Evolutionary conservation across 2,329 filamentous ascomycete genomes (phyloP).

Genomic region (Sphaerostilbella broomeana): DNA sequence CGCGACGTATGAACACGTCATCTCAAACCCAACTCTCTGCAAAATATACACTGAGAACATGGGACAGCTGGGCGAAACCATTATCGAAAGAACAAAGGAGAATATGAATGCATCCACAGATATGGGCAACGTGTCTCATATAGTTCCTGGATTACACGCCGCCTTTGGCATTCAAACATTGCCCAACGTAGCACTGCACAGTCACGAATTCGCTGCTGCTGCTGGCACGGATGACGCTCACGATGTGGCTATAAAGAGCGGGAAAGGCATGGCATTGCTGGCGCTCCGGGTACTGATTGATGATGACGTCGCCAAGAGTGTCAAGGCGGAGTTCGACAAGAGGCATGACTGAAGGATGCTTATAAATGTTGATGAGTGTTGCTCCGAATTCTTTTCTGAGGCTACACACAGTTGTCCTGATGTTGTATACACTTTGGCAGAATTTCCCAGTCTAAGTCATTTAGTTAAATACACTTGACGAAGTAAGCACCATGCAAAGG

Average conservation of each 20-base stretch:
- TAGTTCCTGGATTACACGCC: slow-evolving; percentile 41
- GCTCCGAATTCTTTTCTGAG: no score
- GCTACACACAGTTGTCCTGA: no score
- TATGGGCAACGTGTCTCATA: slow-evolving; percentile 46
- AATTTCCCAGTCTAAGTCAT: no score
- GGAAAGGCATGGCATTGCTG: slow-evolving; percentile 38
- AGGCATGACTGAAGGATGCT: slow-evolving; percentile 2
- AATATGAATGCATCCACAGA: slow-evolving; percentile 38
- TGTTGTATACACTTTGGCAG: no score
- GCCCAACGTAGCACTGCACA: slow-evolving; percentile 31
- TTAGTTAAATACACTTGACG: no score
- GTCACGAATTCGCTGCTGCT: slow-evolving; percentile 36
- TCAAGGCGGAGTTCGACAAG: slow-evolving; percentile 17
- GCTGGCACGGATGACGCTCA: slow-evolving; percentile 36
- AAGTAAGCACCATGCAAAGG: no score
- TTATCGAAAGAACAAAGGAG: slow-evolving; percentile 30
- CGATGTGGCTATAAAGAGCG: slow-evolving; percentile 34
- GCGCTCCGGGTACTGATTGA: slow-evolving; percentile 26
- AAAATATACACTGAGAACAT: slow-evolving; percentile 38
- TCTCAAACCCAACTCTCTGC: slow-evolving; percentile 39
- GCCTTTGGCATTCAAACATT: slow-evolving; percentile 38
- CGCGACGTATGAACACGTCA: slow-evolving; percentile 38
- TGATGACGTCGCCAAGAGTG: slow-evolving; percentile 15
- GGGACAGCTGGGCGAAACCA: slow-evolving; percentile 30
- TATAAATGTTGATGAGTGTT: no score